phyloP scores from a whole-genome alignment of 2,329 filamentous ascomycete genomes.

The Colletotrichum truncatum region DNA sequence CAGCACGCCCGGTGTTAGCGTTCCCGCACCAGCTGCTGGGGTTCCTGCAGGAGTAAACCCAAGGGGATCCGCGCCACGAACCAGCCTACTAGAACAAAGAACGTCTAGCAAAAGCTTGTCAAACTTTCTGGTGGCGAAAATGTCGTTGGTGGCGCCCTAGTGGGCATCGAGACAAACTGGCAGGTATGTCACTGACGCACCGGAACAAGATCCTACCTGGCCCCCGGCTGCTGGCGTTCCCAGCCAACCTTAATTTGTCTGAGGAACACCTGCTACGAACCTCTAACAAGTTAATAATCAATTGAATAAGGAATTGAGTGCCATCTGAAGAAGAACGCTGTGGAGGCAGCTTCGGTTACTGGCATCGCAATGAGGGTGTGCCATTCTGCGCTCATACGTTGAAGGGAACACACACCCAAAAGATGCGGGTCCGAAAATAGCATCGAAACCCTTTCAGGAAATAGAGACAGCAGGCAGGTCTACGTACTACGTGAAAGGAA shows the following conservation, averaged over 20 bases:
- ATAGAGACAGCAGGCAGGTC: background rate
- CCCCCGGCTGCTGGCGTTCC: no score
- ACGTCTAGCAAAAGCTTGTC: background rate
- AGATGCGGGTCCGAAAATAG: background rate
- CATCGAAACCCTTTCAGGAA: background rate
- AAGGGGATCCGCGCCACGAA: conserved; percentile 6
- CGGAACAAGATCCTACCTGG: background rate
- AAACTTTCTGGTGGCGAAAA: background rate
- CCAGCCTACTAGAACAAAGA: background rate
- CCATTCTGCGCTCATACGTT: background rate
- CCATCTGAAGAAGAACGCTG: conserved; percentile 5
- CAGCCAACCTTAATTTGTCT: no score
- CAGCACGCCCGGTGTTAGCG: background rate
- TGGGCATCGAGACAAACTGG: background rate
- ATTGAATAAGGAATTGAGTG: background rate
- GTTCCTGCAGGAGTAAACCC: conserved; percentile 10
- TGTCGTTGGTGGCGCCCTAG: background rate
- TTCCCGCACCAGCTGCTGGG: conserved; percentile 3
- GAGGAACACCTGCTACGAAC: background rate
- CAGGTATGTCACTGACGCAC: no score
- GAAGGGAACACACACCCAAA: background rate
- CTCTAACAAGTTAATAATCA: background rate
- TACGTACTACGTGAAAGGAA: background rate
- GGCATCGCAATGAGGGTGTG: background rate
- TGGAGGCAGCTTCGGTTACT: background rate